A percentile compares a stretch with the other conserved stretches of the same genome.
phyloP scores from a whole-genome alignment of 1,284 basidiomycete species.

The Trichosporon faecale region DNA sequence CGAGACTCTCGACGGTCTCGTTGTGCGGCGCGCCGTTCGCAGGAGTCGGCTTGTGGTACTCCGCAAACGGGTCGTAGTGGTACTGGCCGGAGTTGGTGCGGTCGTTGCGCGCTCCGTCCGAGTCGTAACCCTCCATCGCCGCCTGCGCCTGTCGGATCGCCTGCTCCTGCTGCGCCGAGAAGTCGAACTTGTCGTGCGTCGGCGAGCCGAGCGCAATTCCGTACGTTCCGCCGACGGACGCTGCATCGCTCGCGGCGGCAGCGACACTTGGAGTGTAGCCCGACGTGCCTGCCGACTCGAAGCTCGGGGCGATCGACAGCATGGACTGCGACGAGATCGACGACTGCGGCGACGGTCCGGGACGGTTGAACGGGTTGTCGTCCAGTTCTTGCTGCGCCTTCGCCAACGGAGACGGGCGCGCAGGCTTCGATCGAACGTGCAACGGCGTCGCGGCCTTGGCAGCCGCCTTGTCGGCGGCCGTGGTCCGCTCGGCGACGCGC shows the following conservation, averaged over 20 bases:
- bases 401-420: slow-evolving; percentile 48
- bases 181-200: slow-evolving; percentile 21
- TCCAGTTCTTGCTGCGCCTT: not conserved
- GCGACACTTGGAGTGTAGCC: not conserved
- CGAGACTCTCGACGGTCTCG: slow-evolving; percentile 11
- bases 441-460: slow-evolving; percentile 32
- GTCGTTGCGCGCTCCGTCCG: not conserved
- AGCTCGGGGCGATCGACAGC: not conserved
- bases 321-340: slow-evolving; percentile 1
- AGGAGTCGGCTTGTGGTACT: slow-evolving; percentile 29
- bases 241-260: slow-evolving; percentile 13
- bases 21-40: not conserved
- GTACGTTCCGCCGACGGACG: slow-evolving; percentile 28
- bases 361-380: not conserved
- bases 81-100: slow-evolving; percentile 30
- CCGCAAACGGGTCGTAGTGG: slow-evolving; percentile 37
- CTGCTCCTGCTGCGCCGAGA: not conserved
- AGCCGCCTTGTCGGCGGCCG: slow-evolving; percentile 39
- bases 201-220: slow-evolving; percentile 39
- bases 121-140: slow-evolving; percentile 5
- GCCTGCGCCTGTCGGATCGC: slow-evolving; percentile 1
- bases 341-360: slow-evolving; percentile 5
- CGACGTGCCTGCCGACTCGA: not conserved
- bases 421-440: slow-evolving; percentile 39
- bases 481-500: slow-evolving; percentile 33